Evolutionary conservation across 2,329 filamentous ascomycete species (phyloP).

Genomic region (Epicoccum nigrum): DNA sequence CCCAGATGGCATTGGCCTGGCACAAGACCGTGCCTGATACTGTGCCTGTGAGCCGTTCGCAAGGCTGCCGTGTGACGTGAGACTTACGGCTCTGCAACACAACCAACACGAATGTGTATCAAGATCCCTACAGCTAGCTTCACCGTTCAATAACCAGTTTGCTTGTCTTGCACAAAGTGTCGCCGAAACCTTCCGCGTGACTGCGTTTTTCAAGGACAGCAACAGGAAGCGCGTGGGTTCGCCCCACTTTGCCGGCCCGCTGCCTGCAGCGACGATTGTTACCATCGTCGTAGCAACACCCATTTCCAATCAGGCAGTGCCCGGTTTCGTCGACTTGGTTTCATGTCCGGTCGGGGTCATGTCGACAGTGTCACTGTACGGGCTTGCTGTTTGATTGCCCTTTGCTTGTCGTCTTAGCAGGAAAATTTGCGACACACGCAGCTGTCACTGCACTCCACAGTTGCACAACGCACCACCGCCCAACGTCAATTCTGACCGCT

Average conservation of each 20-base stretch:
- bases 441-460: constrained; percentile 9
- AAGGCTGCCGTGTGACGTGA: constrained; percentile 18
- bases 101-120: constrained; percentile 17
- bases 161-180: constrained; percentile 1
- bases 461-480: constrained; percentile 7
- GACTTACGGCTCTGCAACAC: constrained; percentile 9
- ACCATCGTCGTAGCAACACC: constrained; percentile 7
- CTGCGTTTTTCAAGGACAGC: constrained; percentile 9
- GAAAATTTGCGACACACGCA: constrained; percentile 1
- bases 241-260: constrained; percentile 18
- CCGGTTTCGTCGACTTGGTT: neutral
- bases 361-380: neutral
- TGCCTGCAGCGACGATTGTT: constrained; percentile 14
- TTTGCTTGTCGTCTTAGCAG: neutral
- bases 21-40: constrained; percentile 8
- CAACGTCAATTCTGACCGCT: constrained; percentile 4
- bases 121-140: constrained; percentile 12
- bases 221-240: constrained; percentile 3
- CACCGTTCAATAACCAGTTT: constrained; percentile 11
- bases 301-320: neutral
- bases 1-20: constrained; percentile 16
- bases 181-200: constrained; percentile 10
- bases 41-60: constrained; percentile 10
- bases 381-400: neutral
- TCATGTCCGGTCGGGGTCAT: neutral